Evolutionary conservation across 2,329 filamentous ascomycete genomes (phyloP).

Genomic region (Penicillium sp.): DNA sequence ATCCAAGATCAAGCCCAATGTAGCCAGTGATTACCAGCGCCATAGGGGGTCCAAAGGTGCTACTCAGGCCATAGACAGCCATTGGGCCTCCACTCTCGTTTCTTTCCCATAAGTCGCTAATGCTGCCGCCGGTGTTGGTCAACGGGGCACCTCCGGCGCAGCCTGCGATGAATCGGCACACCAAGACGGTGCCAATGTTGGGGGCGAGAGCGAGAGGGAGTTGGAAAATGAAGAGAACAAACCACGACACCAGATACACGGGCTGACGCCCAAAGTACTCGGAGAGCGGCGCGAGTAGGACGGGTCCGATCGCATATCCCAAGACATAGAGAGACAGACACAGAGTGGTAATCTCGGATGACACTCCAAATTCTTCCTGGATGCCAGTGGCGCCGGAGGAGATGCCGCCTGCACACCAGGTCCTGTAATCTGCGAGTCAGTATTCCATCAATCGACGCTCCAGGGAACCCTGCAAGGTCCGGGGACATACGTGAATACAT

Average conservation of each 20-base stretch:
- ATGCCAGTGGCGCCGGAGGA: constrained; percentile 29
- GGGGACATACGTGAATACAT: constrained; percentile 28
- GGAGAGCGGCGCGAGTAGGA: constrained; percentile 33
- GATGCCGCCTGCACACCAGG: constrained; percentile 29
- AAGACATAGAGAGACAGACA: constrained; percentile 33
- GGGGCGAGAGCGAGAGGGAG: constrained; percentile 28
- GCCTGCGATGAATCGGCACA: constrained; percentile 31
- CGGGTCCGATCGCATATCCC: constrained; percentile 30
- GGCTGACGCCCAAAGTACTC: constrained; percentile 39
- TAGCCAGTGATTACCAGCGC: constrained; percentile 37
- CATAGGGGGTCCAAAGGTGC: constrained; percentile 37
- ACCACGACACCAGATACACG: constrained; percentile 34
- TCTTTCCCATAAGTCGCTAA: constrained; percentile 34
- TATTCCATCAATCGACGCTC: too few relatives aligned
- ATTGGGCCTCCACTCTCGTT: constrained; percentile 33
- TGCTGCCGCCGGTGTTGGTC: constrained; percentile 33
- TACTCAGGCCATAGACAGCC: constrained; percentile 37
- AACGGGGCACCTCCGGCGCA: constrained; percentile 33
- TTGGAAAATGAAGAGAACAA: constrained; percentile 32
- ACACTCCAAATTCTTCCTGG: constrained; percentile 28
- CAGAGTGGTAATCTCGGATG: constrained; percentile 31
- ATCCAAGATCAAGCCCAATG: constrained; percentile 38
- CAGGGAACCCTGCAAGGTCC: not conserved
- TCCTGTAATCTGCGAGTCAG: constrained; percentile 10
- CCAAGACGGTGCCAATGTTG: constrained; percentile 31